Percentiles rank a stretch among this genome's conserved stretches.
phyloP scores from a whole-genome alignment of 2,329 filamentous ascomycete species.

The Ophiostoma sp. region DNA sequence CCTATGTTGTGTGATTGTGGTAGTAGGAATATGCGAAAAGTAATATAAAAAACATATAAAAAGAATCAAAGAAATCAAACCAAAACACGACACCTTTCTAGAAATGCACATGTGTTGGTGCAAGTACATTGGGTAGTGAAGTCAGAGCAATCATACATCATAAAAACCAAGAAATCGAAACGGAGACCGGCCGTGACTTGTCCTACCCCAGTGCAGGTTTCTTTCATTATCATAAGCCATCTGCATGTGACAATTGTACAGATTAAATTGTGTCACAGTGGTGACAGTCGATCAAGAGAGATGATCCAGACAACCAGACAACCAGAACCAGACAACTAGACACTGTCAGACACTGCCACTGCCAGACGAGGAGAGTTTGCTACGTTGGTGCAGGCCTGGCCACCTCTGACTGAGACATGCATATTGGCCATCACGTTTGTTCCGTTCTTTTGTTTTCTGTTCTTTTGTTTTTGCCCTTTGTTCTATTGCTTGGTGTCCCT shows the following conservation, averaged over 20 bases:
- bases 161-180: neutral
- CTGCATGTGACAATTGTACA: neutral
- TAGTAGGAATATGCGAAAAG: neutral
- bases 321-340: neutral
- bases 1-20: neutral
- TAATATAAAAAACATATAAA: neutral
- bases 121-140: neutral
- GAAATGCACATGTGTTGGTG: neutral
- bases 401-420: neutral
- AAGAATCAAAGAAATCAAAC: neutral
- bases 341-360: neutral
- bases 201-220: constrained; percentile 3
- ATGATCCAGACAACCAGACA: neutral
- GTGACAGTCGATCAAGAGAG: neutral
- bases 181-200: neutral
- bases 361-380: neutral
- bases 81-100: neutral
- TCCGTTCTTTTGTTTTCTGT: neutral
- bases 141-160: no score
- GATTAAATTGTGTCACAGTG: neutral
- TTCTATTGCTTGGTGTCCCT: neutral
- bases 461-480: neutral
- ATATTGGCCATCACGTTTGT: neutral
- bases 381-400: constrained; percentile 4
- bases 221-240: neutral